These are phyloP conservation scores for Beauveria scarabaeidicola DNA, from an alignment of 2,329 filamentous ascomycete species.

Conservation along the genomic window DNA sequence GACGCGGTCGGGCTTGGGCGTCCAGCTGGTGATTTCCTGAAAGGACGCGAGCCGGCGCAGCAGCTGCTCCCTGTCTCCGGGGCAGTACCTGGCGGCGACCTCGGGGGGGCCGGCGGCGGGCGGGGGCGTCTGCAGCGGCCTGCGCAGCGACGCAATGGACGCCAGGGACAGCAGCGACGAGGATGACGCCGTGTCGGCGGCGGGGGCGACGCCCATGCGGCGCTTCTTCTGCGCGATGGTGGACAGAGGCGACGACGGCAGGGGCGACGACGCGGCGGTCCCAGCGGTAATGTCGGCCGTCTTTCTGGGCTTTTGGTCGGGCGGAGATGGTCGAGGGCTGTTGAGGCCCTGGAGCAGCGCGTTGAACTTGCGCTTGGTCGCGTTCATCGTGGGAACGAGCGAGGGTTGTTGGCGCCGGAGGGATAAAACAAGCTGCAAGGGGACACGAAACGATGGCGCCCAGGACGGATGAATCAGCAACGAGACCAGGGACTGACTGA, in stretches of 20 bases:
- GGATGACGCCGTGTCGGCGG: not conserved
- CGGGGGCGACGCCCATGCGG: conserved; percentile 37
- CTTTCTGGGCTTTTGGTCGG: conserved; percentile 18
- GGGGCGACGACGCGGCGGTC: not conserved
- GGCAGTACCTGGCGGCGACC: conserved; percentile 63
- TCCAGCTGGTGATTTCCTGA: conserved; percentile 85
- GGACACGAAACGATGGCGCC: not conserved
- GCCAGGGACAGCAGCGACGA: conserved; percentile 20
- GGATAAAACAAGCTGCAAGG: not conserved
- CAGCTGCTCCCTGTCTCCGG: conserved; percentile 76
- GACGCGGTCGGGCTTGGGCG: conserved; percentile 78
- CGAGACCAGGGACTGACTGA: not conserved
- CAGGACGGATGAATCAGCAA: conserved; percentile 2
- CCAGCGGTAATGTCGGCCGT: conserved; percentile 1
- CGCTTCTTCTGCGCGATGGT: conserved; percentile 36
- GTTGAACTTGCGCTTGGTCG: conserved; percentile 80
- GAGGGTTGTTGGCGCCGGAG: conserved; percentile 1
- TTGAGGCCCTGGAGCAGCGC: conserved; percentile 60
- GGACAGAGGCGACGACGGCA: not conserved
- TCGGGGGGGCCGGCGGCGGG: conserved; percentile 15
- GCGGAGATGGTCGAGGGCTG: conserved; percentile 23
- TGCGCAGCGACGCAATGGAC: conserved; percentile 7
- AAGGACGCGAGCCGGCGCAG: conserved; percentile 77
- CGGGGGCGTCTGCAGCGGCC: conserved; percentile 10
- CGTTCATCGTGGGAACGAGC: conserved; percentile 46